Conservation (phyloP, 495 filamentous ascomycete genomes). For the Aspergillus hancockii region DNA sequence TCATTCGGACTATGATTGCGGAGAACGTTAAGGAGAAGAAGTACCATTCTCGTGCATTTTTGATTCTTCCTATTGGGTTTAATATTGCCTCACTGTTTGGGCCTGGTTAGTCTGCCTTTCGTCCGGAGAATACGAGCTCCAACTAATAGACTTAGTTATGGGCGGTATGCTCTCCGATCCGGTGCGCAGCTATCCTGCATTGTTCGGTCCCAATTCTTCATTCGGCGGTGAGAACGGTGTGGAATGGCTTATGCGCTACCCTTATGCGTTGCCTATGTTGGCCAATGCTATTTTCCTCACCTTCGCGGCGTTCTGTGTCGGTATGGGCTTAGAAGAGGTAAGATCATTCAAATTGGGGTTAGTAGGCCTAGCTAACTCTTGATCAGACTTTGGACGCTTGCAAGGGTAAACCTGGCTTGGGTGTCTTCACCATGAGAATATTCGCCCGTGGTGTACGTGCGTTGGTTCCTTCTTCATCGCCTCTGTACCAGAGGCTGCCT, state of each 20-base stretch:
- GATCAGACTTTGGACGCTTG: slow-evolving; percentile 40
- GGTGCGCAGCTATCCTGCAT: slow-evolving; percentile 63
- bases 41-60: slow-evolving; percentile 66
- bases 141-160: slow-evolving; percentile 43
- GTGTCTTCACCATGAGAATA: slow-evolving; percentile 33
- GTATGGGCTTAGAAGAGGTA: slow-evolving; percentile 71
- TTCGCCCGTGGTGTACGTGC: slow-evolving; percentile 30
- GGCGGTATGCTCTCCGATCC: slow-evolving; percentile 77
- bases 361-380: slow-evolving; percentile 1
- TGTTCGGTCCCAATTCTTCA: slow-evolving; percentile 60
- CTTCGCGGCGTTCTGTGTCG: slow-evolving; percentile 54
- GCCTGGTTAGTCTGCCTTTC: slow-evolving; percentile 46
- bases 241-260: slow-evolving; percentile 65
- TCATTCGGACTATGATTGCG: slow-evolving; percentile 79
- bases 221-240: slow-evolving; percentile 56
- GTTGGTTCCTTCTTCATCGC: slow-evolving; percentile 37
- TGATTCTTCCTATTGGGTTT: slow-evolving; percentile 73
- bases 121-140: not conserved
- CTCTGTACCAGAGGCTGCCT: slow-evolving; percentile 36
- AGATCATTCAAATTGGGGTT: slow-evolving; percentile 3
- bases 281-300: slow-evolving; percentile 68
- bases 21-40: slow-evolving; percentile 76
- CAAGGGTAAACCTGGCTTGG: slow-evolving; percentile 47
- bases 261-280: slow-evolving; percentile 76
- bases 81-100: slow-evolving; percentile 79